phyloP scores from a whole-genome alignment of 805 yeast genomes.

The Dipodascus albidus region DNA sequence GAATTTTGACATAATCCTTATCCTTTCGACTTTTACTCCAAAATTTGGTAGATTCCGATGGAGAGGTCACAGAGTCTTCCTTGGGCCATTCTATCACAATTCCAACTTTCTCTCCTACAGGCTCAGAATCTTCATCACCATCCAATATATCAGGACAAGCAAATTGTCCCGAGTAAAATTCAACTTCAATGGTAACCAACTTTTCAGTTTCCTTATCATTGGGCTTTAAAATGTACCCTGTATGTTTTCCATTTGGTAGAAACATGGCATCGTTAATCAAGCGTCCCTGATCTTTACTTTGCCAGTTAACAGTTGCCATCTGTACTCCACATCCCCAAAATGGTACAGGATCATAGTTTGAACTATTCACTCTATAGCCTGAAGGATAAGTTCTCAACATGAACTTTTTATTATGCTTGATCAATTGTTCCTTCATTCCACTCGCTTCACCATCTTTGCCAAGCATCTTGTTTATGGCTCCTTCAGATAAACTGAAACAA shows the following conservation, averaged over 20 bases:
- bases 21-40: neutral
- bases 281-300: conserved; percentile 79
- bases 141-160: neutral
- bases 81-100: neutral
- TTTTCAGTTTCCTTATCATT: conserved; percentile 8
- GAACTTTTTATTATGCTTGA: conserved; percentile 65
- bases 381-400: conserved; percentile 86
- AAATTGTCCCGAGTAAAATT: conserved; percentile 1
- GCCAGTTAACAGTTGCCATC: conserved; percentile 97
- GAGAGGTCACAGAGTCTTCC: neutral
- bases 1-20: neutral
- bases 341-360: conserved; percentile 67
- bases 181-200: conserved; percentile 14
- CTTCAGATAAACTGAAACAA: conserved; percentile 79
- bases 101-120: neutral
- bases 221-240: conserved; percentile 81
- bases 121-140: neutral
- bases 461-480: conserved; percentile 47
- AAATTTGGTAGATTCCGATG: neutral
- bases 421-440: conserved; percentile 33
- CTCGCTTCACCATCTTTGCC: conserved; percentile 45
- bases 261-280: conserved; percentile 81
- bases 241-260: conserved; percentile 36
- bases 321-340: conserved; percentile 86
- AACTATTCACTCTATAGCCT: conserved; percentile 58